A percentile compares a stretch with the other conserved stretches of the same genome.
These are phyloP conservation scores for Crithidia bombi DNA, from an alignment of 208 protist genomes.

Conservation along the genomic window DNA sequence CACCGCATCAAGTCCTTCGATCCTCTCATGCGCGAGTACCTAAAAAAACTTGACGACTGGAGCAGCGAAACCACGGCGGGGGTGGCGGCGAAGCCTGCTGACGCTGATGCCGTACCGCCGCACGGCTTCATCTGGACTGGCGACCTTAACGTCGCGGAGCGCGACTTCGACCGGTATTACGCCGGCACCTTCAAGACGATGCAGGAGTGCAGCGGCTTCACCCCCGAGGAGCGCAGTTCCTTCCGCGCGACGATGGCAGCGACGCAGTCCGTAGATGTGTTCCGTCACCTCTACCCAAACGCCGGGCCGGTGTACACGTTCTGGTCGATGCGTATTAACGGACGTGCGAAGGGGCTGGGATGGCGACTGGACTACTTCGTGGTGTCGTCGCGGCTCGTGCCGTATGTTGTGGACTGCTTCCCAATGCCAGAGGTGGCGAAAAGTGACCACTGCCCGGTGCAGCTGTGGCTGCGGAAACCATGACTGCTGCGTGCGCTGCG, in stretches of 20 bases:
- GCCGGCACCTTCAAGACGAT: conserved; percentile 86
- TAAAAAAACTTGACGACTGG: conserved; percentile 48
- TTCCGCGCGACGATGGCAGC: conserved; percentile 72
- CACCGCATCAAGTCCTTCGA: conserved; percentile 89
- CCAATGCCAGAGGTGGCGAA: conserved; percentile 80
- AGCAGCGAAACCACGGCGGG: background rate
- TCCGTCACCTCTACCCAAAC: conserved; percentile 85
- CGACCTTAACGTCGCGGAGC: conserved; percentile 95
- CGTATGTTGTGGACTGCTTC: conserved; percentile 81
- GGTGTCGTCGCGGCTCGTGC: conserved; percentile 60
- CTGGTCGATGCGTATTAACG: conserved; percentile 80
- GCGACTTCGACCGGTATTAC: conserved; percentile 93
- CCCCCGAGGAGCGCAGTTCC: conserved; percentile 85
- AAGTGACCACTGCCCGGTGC: conserved; percentile 91
- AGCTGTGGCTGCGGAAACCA: conserved; percentile 79
- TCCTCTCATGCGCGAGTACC: conserved; percentile 60
- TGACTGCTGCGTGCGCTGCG: conserved; percentile 47
- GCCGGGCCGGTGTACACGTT: conserved; percentile 86
- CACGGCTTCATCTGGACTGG: conserved; percentile 92
- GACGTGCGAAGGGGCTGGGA: conserved; percentile 67
- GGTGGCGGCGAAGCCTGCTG: background rate
- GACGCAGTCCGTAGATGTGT: conserved; percentile 77
- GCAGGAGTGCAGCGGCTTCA: conserved; percentile 93
- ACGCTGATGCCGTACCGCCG: background rate
- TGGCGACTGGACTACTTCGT: conserved; percentile 96